A percentile compares a stretch with the other conserved stretches of the same genome.
phyloP scores from a whole-genome alignment of 2,329 filamentous ascomycete species.

The Ramularia endophylla region DNA sequence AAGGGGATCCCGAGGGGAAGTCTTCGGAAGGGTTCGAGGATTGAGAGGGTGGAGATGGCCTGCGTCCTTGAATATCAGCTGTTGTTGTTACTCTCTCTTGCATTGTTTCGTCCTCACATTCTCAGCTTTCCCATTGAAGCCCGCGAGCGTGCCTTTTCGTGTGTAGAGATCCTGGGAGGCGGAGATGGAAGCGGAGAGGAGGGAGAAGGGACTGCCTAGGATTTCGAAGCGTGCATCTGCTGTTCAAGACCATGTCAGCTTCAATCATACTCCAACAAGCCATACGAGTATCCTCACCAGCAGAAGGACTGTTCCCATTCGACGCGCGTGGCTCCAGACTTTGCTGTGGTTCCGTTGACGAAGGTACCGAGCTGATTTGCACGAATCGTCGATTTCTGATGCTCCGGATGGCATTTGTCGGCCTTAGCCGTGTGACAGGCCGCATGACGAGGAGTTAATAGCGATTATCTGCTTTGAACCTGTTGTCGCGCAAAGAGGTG shows the following conservation, averaged over 20 bases:
- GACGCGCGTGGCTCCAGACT: conserved; percentile 28
- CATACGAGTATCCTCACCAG: conserved; percentile 14
- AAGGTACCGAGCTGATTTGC: conserved; percentile 42
- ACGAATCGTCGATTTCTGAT: conserved; percentile 31
- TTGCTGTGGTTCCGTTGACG: conserved; percentile 34
- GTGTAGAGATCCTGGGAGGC: conserved; percentile 93
- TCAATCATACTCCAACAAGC: neutral
- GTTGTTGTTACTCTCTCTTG: neutral
- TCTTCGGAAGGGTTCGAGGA: conserved; percentile 78
- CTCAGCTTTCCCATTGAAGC: conserved; percentile 81
- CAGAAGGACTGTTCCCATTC: conserved; percentile 15
- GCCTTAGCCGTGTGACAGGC: neutral
- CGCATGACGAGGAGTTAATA: too few species aligned
- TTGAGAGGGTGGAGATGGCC: conserved; percentile 82
- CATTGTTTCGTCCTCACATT: conserved; percentile 52
- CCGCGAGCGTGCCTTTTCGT: conserved; percentile 82
- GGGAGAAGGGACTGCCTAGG: conserved; percentile 82
- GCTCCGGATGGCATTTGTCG: neutral
- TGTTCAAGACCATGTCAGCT: conserved; percentile 2
- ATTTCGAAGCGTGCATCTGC: conserved; percentile 93
- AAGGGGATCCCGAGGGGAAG: conserved; percentile 83
- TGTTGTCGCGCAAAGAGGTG: too few species aligned
- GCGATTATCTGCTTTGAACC: too few species aligned
- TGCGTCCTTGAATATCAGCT: conserved; percentile 35
- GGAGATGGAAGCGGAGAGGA: conserved; percentile 87